Percentiles rank a stretch among this genome's conserved stretches.
These are phyloP conservation scores for Eucalyptus dawsonii DNA, from an alignment of 345 rosid species.

Conservation along the genomic window DNA sequence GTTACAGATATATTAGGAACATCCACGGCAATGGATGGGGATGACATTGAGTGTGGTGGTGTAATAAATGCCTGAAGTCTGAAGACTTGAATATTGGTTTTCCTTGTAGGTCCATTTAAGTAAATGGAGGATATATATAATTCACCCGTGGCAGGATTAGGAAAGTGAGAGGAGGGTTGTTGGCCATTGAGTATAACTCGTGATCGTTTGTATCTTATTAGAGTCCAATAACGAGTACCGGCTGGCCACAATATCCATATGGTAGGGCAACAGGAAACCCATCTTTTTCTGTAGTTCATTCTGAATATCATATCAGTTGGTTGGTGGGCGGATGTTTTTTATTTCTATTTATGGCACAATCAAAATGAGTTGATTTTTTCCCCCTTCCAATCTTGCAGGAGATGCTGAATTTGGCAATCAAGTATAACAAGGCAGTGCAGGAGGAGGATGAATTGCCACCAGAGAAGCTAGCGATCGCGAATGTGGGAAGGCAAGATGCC, in stretches of 20 bases:
- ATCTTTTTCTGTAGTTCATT: not conserved
- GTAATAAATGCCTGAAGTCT: not conserved
- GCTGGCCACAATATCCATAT: not conserved
- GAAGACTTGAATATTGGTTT: not conserved
- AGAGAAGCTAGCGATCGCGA: conserved; percentile 85
- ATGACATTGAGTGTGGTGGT: not conserved
- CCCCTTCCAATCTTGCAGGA: conserved; percentile 37
- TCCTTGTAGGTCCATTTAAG: not conserved
- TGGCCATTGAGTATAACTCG: not conserved
- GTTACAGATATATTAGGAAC: not conserved
- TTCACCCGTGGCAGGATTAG: not conserved
- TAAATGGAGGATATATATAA: no score
- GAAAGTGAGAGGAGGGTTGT: not conserved
- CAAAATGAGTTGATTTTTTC: not conserved
- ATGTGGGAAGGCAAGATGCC: conserved; percentile 97
- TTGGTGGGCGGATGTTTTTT: not conserved
- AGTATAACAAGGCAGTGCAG: conserved; percentile 94
- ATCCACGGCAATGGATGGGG: not conserved
- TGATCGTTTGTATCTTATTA: not conserved
- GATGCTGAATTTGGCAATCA: conserved; percentile 69
- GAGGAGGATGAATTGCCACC: conserved; percentile 95
- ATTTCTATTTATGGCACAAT: not conserved
- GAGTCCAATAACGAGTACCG: not conserved
- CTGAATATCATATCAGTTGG: not conserved
- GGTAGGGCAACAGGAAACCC: not conserved